phyloP scores from a whole-genome alignment of 116 monocot species.

The Zostera marina region DNA sequence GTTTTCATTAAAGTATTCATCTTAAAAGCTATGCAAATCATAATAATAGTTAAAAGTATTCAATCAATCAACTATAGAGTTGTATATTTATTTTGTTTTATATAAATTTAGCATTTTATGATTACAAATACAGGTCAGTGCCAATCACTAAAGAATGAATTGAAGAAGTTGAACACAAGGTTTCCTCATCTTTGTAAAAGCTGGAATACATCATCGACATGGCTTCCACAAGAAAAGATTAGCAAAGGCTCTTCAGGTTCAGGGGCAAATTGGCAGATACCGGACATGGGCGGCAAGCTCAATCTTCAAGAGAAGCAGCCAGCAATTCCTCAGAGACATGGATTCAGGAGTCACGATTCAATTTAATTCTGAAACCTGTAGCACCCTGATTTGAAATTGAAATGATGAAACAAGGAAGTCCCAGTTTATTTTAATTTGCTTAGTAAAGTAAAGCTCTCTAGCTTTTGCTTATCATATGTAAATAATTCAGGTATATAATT shows the following conservation, averaged over 20 bases:
- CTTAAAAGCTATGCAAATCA: too few species aligned
- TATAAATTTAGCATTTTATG: too few species aligned
- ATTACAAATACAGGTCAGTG: constrained; percentile 33
- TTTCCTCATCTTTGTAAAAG: constrained; percentile 30
- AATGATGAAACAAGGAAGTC: background rate
- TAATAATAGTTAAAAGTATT: too few species aligned
- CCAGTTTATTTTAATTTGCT: background rate
- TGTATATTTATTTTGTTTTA: background rate
- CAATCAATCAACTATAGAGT: background rate
- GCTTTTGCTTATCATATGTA: background rate
- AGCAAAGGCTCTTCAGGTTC: constrained; percentile 14
- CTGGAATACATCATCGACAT: constrained; percentile 32
- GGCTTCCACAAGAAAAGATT: constrained; percentile 2
- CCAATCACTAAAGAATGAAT: constrained; percentile 55
- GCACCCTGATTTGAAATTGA: background rate
- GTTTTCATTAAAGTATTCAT: background rate
- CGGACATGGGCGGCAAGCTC: constrained; percentile 54
- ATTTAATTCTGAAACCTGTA: background rate
- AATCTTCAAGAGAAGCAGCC: constrained; percentile 30
- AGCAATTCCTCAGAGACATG: constrained; percentile 15
- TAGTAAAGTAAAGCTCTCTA: background rate
- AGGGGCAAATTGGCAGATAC: constrained; percentile 28
- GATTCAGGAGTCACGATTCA: constrained; percentile 10
- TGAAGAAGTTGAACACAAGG: constrained; percentile 49
- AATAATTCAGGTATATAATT: constrained; percentile 2